A percentile compares a stretch with the other conserved stretches of the same genome.
Evolutionary conservation across 495 filamentous ascomycete species (phyloP).

Genomic region (Cudoniella acicularis): DNA sequence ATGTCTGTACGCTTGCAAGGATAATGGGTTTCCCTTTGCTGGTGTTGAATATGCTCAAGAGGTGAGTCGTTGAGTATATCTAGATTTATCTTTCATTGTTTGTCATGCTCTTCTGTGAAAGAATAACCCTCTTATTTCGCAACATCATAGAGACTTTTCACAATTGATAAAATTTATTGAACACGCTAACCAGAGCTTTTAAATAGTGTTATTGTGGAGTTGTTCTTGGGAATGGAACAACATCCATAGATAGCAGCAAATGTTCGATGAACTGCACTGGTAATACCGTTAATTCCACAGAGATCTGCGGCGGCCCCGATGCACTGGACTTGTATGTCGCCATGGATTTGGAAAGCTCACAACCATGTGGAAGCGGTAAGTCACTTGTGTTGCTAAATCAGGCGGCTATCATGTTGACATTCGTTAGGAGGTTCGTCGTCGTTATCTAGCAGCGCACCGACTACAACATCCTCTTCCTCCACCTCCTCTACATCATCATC

Average conservation of each 20-base stretch:
- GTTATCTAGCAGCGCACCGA: neutral
- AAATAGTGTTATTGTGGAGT: conserved; percentile 25
- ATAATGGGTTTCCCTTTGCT: conserved; percentile 44
- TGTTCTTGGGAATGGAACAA: conserved; percentile 41
- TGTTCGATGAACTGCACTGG: conserved; percentile 50
- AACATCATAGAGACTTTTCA: too few species aligned
- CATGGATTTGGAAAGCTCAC: conserved; percentile 31
- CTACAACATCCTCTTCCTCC: neutral
- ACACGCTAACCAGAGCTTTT: too few species aligned
- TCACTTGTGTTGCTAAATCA: too few species aligned
- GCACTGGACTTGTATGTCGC: conserved; percentile 43
- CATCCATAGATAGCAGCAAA: conserved; percentile 24
- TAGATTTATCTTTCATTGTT: too few species aligned
- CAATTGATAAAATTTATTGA: too few species aligned
- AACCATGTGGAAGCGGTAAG: conserved; percentile 41
- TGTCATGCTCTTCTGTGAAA: too few species aligned
- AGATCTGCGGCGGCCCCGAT: conserved; percentile 43
- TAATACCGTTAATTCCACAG: conserved; percentile 39
- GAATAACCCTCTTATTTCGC: too few species aligned
- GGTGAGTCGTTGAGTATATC: too few species aligned
- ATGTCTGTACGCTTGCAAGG: conserved; percentile 44
- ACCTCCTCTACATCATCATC: conserved; percentile 5
- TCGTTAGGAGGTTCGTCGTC: too few species aligned
- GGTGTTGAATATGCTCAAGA: conserved; percentile 47
- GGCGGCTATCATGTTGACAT: too few species aligned